Evolutionary conservation across 2,329 filamentous ascomycete species (phyloP), one percentile per base, ranked within the genome.

Genomic region (Alternaria sp.): DNA sequence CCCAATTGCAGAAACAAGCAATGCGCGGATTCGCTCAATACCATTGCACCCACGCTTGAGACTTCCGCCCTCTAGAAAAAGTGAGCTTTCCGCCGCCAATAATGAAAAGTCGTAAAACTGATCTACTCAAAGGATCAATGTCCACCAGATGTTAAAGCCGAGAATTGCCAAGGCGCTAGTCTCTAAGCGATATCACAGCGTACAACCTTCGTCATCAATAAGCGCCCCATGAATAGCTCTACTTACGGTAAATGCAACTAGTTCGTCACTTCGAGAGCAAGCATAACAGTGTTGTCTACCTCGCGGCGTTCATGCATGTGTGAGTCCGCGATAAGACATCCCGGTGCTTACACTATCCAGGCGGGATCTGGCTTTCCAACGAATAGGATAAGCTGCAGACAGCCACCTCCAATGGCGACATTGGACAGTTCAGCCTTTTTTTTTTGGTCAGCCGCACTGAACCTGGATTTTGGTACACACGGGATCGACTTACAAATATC

Each of bases 401-500:
- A 50, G 20, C 32, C 32, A 50, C 46, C 20, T 25, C 40, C 20
- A 25, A 25, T 43, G 40, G 20, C 40, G 40, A 43, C 40, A 50
- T 50, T 34, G 22, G 32, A 50, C 14, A 12, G 16, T 50, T 34
- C 30, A 36, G 32, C 20, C 46, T 5, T 25, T 2, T 30, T n/a
- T 32, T 50, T 36, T 50, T 36, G 22, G 46, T 50, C 46, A 50
- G 9, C 32, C 16, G 46, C 20, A 5, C 9, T 25, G 10, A 25
- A 6, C 30, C 46, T 27, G 32, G 20, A n/a, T 38, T n/a, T 50
- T 50, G 14, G 46, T 22, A 38, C 46, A 50, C 5, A 9, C 32
- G 22, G 32, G 22, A 38, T 18, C 46, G 30, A 50, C 30, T 50
- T 50, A 50, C 46, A 50, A 36, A 50, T 18, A 12, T 30, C 30